Percentiles rank a stretch among this genome's conserved stretches.
These are phyloP conservation scores for Rubroboletus satanas DNA, from an alignment of 768 basidiomycete species.

Conservation along the genomic window DNA sequence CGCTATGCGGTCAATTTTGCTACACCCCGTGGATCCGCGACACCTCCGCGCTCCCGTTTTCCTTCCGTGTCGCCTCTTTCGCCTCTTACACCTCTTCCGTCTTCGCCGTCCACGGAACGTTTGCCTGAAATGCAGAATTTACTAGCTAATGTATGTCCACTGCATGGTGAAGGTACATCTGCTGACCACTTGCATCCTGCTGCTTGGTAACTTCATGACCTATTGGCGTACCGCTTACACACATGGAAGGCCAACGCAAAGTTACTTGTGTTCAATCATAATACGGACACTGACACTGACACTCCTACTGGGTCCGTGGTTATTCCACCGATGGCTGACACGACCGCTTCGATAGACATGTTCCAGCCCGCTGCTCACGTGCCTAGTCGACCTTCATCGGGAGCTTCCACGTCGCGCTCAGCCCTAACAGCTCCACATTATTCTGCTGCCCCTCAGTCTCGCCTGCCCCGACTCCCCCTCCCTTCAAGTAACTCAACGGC, in stretches of 20 bases:
- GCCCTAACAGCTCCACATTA: not conserved
- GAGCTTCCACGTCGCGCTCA: conserved; percentile 2
- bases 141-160: conserved; percentile 18
- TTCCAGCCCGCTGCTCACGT: not conserved
- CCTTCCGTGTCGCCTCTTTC: conserved; percentile 30
- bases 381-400: not conserved
- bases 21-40: conserved; percentile 20
- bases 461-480: not conserved
- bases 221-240: not conserved
- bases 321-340: conserved; percentile 1
- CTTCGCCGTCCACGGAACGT: conserved; percentile 36
- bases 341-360: not conserved
- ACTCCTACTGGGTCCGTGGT: not conserved
- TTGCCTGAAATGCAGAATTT: conserved; percentile 11
- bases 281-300: not conserved
- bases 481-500: not conserved
- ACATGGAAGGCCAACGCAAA: conserved; percentile 2
- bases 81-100: conserved; percentile 50
- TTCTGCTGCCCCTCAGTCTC: not conserved
- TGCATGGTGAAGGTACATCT: not conserved
- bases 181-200: not conserved
- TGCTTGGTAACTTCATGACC: not conserved
- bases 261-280: not conserved
- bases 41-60: not conserved
- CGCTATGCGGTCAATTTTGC: conserved; percentile 27